Evolutionary conservation across 352 stramenopile species (phyloP).

Genomic region (Phytophthora brassicae): DNA sequence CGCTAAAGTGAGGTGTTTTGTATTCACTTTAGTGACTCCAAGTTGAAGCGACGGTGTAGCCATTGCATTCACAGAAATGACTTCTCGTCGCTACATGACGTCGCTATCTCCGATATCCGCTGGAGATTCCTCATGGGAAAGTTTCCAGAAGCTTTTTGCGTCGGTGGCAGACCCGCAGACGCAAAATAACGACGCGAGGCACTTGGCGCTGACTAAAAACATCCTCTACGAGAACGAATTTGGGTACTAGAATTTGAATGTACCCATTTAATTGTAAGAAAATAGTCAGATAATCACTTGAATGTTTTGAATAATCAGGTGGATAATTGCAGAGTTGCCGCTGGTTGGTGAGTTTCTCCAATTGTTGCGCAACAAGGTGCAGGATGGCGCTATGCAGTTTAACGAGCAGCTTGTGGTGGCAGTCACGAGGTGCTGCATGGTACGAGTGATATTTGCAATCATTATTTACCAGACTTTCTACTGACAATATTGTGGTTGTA

Average conservation of each 20-base stretch:
- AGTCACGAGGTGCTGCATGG: slow-evolving; percentile 43
- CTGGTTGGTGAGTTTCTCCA: slow-evolving; percentile 61
- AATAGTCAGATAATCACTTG: neutral
- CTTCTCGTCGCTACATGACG: slow-evolving; percentile 12
- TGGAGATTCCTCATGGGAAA: slow-evolving; percentile 17
- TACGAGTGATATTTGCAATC: no score
- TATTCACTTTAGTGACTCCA: slow-evolving; percentile 1
- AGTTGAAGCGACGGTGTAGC: slow-evolving; percentile 13
- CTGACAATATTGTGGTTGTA: slow-evolving; percentile 1
- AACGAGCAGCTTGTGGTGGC: slow-evolving; percentile 41
- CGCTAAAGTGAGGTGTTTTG: neutral
- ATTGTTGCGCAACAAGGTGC: slow-evolving; percentile 59
- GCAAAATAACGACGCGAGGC: slow-evolving; percentile 56
- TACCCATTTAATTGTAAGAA: neutral
- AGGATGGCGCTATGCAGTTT: slow-evolving; percentile 48
- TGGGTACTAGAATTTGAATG: slow-evolving; percentile 34
- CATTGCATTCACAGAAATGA: slow-evolving; percentile 12
- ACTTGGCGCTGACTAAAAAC: slow-evolving; percentile 77
- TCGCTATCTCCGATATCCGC: neutral
- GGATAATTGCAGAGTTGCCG: slow-evolving; percentile 66
- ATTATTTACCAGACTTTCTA: no score
- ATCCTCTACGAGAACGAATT: slow-evolving; percentile 73
- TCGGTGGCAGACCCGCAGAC: slow-evolving; percentile 67
- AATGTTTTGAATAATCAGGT: slow-evolving; percentile 33
- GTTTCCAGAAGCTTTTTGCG: slow-evolving; percentile 70